A percentile compares a stretch with the other conserved stretches of the same genome.
Evolutionary conservation across 2,329 filamentous ascomycete species (phyloP).

Genomic region (Alternaria rosae): DNA sequence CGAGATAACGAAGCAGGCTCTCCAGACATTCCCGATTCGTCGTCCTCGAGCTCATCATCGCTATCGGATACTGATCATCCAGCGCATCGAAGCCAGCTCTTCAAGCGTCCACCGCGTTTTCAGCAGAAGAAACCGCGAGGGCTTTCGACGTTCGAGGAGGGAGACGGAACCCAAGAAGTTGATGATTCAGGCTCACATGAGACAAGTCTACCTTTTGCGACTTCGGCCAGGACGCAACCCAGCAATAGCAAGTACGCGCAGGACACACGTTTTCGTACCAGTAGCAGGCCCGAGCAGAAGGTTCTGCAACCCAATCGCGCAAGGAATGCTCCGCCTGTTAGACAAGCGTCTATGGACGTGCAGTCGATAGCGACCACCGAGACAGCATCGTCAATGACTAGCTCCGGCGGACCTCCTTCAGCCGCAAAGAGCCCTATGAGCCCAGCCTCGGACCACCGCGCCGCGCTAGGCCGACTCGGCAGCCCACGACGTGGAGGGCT

Average conservation of each 20-base stretch:
- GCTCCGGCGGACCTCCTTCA: conserved; percentile 41
- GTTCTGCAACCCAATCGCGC: conserved; percentile 6
- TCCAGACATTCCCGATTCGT: conserved; percentile 31
- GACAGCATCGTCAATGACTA: conserved; percentile 63
- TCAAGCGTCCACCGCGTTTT: conserved; percentile 52
- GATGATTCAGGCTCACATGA: conserved; percentile 63
- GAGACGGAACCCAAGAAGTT: conserved; percentile 49
- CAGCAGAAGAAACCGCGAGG: conserved; percentile 40
- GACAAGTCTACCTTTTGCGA: conserved; percentile 55
- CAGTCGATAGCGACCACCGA: conserved; percentile 32
- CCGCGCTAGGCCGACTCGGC: conserved; percentile 63
- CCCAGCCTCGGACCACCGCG: conserved; percentile 62
- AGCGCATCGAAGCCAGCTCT: conserved; percentile 54
- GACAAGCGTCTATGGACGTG: conserved; percentile 27
- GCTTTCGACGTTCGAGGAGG: conserved; percentile 34
- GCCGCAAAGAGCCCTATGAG: conserved; percentile 32
- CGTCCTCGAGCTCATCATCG: conserved; percentile 42
- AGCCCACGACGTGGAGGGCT: conserved; percentile 56
- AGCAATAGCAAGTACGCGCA: conserved; percentile 15
- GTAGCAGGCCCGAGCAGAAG: conserved; percentile 20
- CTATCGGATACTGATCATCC: conserved; percentile 48
- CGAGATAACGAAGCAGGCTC: conserved; percentile 27
- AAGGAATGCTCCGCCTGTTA: conserved; percentile 5
- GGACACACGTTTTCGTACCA: conserved; percentile 10
- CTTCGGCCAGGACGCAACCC: conserved; percentile 18